Evolutionary conservation across 306 rosid genomes (phyloP).

Genomic region (Glycine latifolia): DNA sequence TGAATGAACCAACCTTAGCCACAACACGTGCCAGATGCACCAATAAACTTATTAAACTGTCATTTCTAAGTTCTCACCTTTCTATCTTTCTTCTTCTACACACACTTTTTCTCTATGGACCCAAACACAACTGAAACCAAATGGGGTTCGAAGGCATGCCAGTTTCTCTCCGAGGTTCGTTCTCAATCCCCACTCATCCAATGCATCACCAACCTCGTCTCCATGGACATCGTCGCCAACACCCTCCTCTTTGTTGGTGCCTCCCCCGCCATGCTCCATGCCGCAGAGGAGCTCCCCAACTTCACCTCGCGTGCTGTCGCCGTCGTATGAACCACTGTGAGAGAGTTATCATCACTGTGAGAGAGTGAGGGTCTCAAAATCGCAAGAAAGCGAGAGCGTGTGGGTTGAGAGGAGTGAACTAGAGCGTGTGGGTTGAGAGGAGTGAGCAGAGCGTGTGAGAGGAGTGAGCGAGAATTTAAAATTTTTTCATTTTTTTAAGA

Average conservation of each 20-base stretch:
- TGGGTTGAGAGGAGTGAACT: too few species aligned
- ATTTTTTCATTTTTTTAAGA: too few species aligned
- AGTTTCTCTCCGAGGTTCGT: conserved; percentile 56
- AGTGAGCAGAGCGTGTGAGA: too few species aligned
- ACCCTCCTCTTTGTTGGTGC: conserved; percentile 82
- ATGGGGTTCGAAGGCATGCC: conserved; percentile 69
- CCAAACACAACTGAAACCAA: background rate
- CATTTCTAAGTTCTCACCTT: too few species aligned
- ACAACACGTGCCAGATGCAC: too few species aligned
- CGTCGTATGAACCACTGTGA: conserved; percentile 43
- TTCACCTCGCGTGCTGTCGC: conserved; percentile 74
- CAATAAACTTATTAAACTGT: too few species aligned
- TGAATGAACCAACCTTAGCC: too few species aligned
- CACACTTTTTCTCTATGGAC: background rate
- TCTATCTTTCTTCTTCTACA: background rate
- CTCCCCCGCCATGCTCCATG: conserved; percentile 90
- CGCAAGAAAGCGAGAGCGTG: too few species aligned
- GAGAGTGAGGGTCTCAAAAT: too few species aligned
- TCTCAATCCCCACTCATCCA: conserved; percentile 72
- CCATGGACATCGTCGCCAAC: conserved; percentile 94
- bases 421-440: too few species aligned
- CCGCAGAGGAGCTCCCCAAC: conserved; percentile 68
- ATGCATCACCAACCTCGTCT: conserved; percentile 92
- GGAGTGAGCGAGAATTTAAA: too few species aligned
- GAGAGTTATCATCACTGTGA: too few species aligned